phyloP scores from a whole-genome alignment of 352 stramenopile species.

The Pseudoperonospora humuli region DNA sequence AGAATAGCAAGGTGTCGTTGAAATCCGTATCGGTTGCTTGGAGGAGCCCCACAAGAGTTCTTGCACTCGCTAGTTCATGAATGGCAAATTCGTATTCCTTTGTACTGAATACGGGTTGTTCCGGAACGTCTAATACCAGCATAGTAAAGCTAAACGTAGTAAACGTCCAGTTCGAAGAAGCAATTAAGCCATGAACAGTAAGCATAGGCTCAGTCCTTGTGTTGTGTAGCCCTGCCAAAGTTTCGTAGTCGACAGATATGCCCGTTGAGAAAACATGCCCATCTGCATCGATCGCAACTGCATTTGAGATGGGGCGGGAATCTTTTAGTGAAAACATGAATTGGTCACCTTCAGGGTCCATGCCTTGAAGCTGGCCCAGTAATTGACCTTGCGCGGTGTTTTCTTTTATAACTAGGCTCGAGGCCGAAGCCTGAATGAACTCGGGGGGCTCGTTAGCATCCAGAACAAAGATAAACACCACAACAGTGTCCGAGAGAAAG shows the following conservation, averaged over 20 bases:
- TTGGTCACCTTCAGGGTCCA: conserved; percentile 40
- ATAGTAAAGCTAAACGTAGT: conserved; percentile 16
- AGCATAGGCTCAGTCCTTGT: conserved; percentile 7
- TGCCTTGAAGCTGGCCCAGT: conserved; percentile 29
- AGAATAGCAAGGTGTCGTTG: conserved; percentile 26
- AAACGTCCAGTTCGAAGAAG: not conserved
- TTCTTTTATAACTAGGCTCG: conserved; percentile 26
- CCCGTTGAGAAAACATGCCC: conserved; percentile 11
- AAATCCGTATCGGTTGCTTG: conserved; percentile 33
- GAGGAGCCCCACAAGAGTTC: conserved; percentile 31
- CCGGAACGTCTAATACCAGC: conserved; percentile 6
- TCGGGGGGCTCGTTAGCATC: conserved; percentile 41
- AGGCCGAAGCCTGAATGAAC: conserved; percentile 21
- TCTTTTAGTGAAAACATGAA: conserved; percentile 33
- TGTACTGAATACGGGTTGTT: conserved; percentile 10
- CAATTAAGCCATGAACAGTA: conserved; percentile 9
- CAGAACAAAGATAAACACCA: conserved; percentile 35
- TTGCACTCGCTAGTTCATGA: conserved; percentile 29
- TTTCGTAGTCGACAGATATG: conserved; percentile 16
- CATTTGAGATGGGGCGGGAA: conserved; percentile 18
- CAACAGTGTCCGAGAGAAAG: conserved; percentile 34
- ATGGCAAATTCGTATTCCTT: conserved; percentile 20
- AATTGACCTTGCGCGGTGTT: conserved; percentile 17
- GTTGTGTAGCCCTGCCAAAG: conserved; percentile 2
- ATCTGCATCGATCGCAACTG: conserved; percentile 6